Percentiles rank a stretch among this genome's conserved stretches.
These are phyloP conservation scores for Primulina eburnea DNA, from an alignment of 257 asterid genomes.

Conservation along the genomic window DNA sequence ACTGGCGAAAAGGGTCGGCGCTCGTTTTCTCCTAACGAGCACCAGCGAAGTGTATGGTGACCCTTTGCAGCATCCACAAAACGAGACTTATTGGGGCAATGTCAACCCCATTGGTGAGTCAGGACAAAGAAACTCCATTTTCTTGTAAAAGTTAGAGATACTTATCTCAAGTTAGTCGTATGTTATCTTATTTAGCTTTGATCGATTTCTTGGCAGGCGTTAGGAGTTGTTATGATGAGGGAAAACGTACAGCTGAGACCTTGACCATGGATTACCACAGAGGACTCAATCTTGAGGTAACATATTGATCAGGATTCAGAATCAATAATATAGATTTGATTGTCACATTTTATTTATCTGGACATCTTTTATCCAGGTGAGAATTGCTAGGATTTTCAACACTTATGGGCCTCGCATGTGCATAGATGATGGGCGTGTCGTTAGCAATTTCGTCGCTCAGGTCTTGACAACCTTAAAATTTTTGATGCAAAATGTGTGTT, in stretches of 20 bases:
- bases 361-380: slow-evolving; percentile 42
- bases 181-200: slow-evolving; percentile 19
- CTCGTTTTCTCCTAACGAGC: slow-evolving; percentile 81
- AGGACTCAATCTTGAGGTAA: slow-evolving; percentile 79
- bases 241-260: neutral
- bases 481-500: neutral
- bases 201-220: slow-evolving; percentile 50
- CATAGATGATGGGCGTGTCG: slow-evolving; percentile 89
- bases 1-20: slow-evolving; percentile 80
- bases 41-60: slow-evolving; percentile 94
- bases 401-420: slow-evolving; percentile 96
- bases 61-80: slow-evolving; percentile 84
- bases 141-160: neutral
- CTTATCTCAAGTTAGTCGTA: neutral
- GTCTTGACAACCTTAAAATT: slow-evolving; percentile 24
- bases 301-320: neutral
- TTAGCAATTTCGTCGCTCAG: slow-evolving; percentile 94
- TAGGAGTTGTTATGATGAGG: slow-evolving; percentile 57
- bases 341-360: neutral
- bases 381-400: slow-evolving; percentile 89
- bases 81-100: slow-evolving; percentile 89
- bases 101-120: slow-evolving; percentile 86
- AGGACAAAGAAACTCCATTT: neutral
- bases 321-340: neutral
- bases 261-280: slow-evolving; percentile 27